A percentile compares a stretch with the other conserved stretches of the same genome.
These are phyloP conservation scores for Chaetomiaceae sp. DNA, from an alignment of 2,329 filamentous ascomycete species.

Conservation along the genomic window DNA sequence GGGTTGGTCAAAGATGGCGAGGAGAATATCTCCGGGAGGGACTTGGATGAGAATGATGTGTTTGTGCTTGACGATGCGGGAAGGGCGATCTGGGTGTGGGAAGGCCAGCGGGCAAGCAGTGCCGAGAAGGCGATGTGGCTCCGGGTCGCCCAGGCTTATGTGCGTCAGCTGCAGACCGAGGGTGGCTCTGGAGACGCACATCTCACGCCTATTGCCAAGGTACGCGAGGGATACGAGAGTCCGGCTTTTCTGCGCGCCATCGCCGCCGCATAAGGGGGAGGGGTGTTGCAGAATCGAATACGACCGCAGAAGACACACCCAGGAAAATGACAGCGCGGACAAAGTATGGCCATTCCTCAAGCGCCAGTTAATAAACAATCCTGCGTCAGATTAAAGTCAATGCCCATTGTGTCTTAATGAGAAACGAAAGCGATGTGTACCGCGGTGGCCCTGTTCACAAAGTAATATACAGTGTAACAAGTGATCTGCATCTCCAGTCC, in stretches of 20 bases:
- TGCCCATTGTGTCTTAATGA: too few species aligned
- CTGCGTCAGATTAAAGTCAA: too few species aligned
- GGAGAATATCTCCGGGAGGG: background rate
- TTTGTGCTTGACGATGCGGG: constrained; percentile 5
- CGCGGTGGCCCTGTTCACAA: too few species aligned
- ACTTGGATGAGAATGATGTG: constrained; percentile 3
- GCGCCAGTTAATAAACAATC: too few species aligned
- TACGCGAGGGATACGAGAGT: constrained; percentile 51
- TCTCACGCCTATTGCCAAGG: constrained; percentile 50
- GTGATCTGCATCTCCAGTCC: too few species aligned
- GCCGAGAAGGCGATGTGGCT: constrained; percentile 8
- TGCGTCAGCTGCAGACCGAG: constrained; percentile 29
- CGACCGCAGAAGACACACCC: too few species aligned
- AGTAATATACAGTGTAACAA: too few species aligned
- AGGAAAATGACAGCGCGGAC: too few species aligned
- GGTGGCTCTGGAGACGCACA: constrained; percentile 31
- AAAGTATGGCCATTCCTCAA: too few species aligned
- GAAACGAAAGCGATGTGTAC: too few species aligned
- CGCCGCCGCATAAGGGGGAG: constrained; percentile 15
- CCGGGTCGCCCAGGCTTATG: constrained; percentile 4
- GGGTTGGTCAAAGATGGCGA: background rate
- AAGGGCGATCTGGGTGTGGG: constrained; percentile 5
- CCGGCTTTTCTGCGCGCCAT: constrained; percentile 45
- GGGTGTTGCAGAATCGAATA: too few species aligned
- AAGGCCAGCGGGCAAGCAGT: constrained; percentile 1